Percentiles rank a stretch among this genome's conserved stretches.
These are phyloP conservation scores for Ceriops tagal DNA, from an alignment of 345 rosid species.

Conservation along the genomic window DNA sequence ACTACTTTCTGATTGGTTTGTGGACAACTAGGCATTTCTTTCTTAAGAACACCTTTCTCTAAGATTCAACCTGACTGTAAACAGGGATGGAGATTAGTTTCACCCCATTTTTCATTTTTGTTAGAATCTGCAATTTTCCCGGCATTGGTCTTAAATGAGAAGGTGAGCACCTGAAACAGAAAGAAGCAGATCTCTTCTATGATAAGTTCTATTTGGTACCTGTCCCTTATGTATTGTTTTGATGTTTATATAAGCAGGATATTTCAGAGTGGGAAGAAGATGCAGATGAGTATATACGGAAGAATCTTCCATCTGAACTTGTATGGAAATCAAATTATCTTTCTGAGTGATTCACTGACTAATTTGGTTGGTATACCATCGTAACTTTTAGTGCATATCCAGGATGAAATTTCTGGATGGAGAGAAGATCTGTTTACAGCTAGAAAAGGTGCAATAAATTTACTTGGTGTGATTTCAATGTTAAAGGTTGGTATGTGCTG, in stretches of 20 bases:
- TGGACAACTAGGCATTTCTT: slow-evolving; percentile 2
- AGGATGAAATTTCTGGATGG: slow-evolving; percentile 93
- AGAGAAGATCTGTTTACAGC: slow-evolving; percentile 83
- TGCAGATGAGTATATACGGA: slow-evolving; percentile 77
- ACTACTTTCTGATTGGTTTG: slow-evolving; percentile 7
- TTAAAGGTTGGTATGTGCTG: slow-evolving; percentile 51
- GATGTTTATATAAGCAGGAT: slow-evolving; percentile 46
- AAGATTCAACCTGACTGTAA: slow-evolving; percentile 21
- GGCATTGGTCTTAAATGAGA: slow-evolving; percentile 64
- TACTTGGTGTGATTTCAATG: slow-evolving; percentile 76
- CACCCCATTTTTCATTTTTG: slow-evolving; percentile 69
- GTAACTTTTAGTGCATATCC: slow-evolving; percentile 13
- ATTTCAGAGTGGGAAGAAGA: slow-evolving; percentile 86
- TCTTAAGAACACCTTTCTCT: slow-evolving; percentile 6
- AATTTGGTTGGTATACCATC: slow-evolving; percentile 8
- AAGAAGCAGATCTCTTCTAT: slow-evolving; percentile 4
- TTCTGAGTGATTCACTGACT: slow-evolving; percentile 8
- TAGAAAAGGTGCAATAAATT: slow-evolving; percentile 81
- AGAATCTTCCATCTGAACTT: slow-evolving; percentile 81
- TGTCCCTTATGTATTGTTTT: slow-evolving; percentile 10
- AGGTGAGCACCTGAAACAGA: slow-evolving; percentile 37
- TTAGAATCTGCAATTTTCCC: slow-evolving; percentile 82
- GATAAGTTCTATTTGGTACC: slow-evolving; percentile 1
- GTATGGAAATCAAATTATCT: slow-evolving; percentile 37
- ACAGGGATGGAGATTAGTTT: slow-evolving; percentile 92